These are phyloP conservation scores for Globisporangium radiosum DNA, from an alignment of 352 stramenopile species.

Conservation along the genomic window DNA sequence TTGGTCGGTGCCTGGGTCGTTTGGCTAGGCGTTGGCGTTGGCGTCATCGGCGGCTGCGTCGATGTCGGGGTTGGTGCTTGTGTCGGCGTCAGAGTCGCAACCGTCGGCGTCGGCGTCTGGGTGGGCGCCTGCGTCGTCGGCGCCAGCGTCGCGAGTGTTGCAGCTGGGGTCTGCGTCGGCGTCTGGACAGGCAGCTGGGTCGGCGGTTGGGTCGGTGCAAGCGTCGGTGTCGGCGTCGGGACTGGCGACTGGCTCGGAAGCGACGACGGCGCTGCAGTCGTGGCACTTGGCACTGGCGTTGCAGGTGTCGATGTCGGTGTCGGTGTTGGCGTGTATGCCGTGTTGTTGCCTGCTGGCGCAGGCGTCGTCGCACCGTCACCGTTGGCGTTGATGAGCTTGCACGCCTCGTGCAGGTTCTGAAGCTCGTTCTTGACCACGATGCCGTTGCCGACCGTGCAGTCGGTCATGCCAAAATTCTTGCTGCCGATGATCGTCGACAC, in stretches of 20 bases:
- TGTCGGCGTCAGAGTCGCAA: neutral
- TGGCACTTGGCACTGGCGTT: conserved; percentile 1
- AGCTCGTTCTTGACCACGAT: conserved; percentile 47
- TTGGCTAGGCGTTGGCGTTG: neutral
- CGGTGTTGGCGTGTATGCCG: conserved; percentile 5
- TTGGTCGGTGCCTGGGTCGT: neutral
- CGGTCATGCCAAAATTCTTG: conserved; percentile 40
- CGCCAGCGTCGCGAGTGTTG: conserved; percentile 7
- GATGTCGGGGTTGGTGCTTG: conserved; percentile 1
- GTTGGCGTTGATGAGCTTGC: conserved; percentile 19
- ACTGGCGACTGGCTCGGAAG: neutral
- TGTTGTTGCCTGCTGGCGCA: conserved; percentile 2
- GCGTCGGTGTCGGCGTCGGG: conserved; percentile 4
- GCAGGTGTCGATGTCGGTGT: conserved; percentile 3
- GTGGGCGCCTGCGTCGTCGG: conserved; percentile 1
- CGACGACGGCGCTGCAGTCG: conserved; percentile 1
- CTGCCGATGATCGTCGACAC: conserved; percentile 35
- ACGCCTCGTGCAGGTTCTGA: conserved; percentile 31
- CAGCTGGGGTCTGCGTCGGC: conserved; percentile 3
- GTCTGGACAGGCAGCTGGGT: neutral
- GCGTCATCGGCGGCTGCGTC: neutral
- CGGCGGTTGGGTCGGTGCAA: neutral
- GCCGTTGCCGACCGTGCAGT: conserved; percentile 48
- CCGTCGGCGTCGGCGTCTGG: neutral
- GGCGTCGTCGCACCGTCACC: neutral